Base-by-base conservation (phyloP, 2,329 filamentous ascomycete species). In the Shiraia sp. region DNA sequence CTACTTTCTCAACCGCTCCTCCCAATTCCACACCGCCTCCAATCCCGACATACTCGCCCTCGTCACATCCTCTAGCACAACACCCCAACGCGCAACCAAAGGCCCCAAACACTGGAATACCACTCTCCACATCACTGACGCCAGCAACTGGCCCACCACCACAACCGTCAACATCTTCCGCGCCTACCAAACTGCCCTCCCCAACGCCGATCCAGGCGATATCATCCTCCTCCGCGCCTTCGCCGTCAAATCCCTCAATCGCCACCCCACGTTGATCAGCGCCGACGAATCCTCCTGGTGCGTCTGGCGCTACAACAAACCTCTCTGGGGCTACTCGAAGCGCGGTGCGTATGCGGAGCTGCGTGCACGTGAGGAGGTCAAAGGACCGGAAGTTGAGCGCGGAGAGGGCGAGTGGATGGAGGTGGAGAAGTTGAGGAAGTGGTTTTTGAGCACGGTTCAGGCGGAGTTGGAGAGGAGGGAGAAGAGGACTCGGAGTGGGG, bases 201-300 rank as follows among this genome's bases (percentile, higher is more conserved):
- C 75, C 0, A 52, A 58, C 2, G 69, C 69, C 2, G 55, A 69
- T 0, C 41, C 49, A 0, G 75, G 75, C 16, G 75, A 78, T 29
- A 65, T 75, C 0, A 55, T 78, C 0, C 46, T 78, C 16, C 57
- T 77, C 3, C 62, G 75, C 4, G 58, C 52, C 0, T 76, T 78
- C 32, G 45, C 37, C 0, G 74, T 77, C n/a, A 71, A 68, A 52
- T 71, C 64, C 10, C 46, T 63, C 12, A 71, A 72, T 33, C 52
- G 61, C n/a, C 61, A 34, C 56, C 60, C 51, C 12, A 45, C 39
- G 31, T 34, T 78, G 7, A 36, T 71, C 7, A 75, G 71, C 24
- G 63, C 57, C 1, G 73, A 75, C 5, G 66, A 70, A 33, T 74
- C 71, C 38, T 65, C 63, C 2, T 78, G 75, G 75, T 75, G 72